A percentile compares a stretch with the other conserved stretches of the same genome.
phyloP scores from a whole-genome alignment of 2,329 filamentous ascomycete species.

The Fusarium scirpi region DNA sequence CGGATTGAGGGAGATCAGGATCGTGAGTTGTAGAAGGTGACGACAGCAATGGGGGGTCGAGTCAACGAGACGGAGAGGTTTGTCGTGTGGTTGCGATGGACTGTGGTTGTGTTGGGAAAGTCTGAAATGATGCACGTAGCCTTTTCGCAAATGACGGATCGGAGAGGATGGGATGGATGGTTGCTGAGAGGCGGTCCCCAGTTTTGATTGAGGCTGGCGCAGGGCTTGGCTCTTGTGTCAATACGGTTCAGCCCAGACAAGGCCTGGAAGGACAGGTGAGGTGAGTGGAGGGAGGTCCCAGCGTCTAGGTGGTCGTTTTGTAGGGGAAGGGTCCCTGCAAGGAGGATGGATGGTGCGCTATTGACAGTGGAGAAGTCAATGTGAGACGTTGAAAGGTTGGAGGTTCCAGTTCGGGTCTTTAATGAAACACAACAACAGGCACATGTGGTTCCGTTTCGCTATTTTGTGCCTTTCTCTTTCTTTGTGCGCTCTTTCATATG shows the following conservation, averaged over 20 bases:
- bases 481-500: constrained; percentile 1
- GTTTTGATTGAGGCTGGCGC: constrained; percentile 48
- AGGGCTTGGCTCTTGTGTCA: constrained; percentile 42
- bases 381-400: constrained; percentile 22
- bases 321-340: constrained; percentile 33
- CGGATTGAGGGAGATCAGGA: constrained; percentile 11
- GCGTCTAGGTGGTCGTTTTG: constrained; percentile 30
- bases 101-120: constrained; percentile 37
- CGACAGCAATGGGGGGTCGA: constrained; percentile 23
- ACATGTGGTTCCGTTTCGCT: constrained; percentile 8
- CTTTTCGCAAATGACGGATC: constrained; percentile 44
- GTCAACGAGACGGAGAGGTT: constrained; percentile 19
- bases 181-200: constrained; percentile 39
- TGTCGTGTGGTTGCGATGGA: background rate
- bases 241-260: constrained; percentile 9
- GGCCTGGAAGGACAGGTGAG: constrained; percentile 1
- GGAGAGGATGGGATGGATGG: constrained; percentile 19
- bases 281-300: constrained; percentile 5
- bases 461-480: constrained; percentile 1
- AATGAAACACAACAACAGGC: constrained; percentile 14
- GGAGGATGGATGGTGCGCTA: constrained; percentile 20
- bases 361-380: constrained; percentile 13
- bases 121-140: constrained; percentile 52
- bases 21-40: constrained; percentile 37
- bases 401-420: constrained; percentile 12